phyloP scores from a whole-genome alignment of 345 rosid species.

The thale cress (Arabidopsis thaliana) region TAIR10.1 NC_003070.9:8050501-8051000 shows the following conservation, averaged over 20 bases:
- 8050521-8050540: conserved; percentile 14
- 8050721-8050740: background rate
- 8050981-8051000: conserved; percentile 63
- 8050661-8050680: conserved; percentile 5
- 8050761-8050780: conserved; percentile 6
- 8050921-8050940: conserved; percentile 47
- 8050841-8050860: conserved; percentile 16
- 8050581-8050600: background rate
- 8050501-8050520: conserved; percentile 29
- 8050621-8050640: conserved; percentile 6
- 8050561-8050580: background rate
- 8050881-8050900: background rate
- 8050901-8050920: conserved; percentile 50
- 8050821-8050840: conserved; percentile 26
- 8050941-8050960: conserved; percentile 53
- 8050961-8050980: conserved; percentile 57
- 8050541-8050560: background rate
- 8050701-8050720: background rate
- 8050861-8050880: conserved; percentile 7
- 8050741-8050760: background rate
- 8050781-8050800: conserved; percentile 40
- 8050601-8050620: background rate
- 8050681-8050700: background rate
- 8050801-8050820: conserved; percentile 47
- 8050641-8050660: background rate